Base-by-base conservation (phyloP, 345 rosid species). In the Populus ilicifolia region DNA sequence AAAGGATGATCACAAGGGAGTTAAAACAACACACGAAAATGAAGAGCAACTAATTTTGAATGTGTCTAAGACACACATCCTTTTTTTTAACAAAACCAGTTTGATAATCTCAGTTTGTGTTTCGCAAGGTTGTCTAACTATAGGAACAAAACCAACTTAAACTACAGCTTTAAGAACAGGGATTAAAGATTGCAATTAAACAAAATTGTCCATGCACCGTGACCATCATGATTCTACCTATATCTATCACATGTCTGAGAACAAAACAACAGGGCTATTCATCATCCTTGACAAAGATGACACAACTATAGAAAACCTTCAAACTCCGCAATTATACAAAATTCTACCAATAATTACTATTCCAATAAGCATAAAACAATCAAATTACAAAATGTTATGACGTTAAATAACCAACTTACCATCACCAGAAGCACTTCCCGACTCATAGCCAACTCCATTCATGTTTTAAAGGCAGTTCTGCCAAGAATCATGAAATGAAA, bases 351-450 rank as follows among this genome's bases (percentile, higher is more conserved):
- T 48, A 21, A 68, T 7, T 38, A 68, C 33, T 3, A 16, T 8
- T 9, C 23, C 48, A 41, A 69, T 23, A 8, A 41, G 36, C 39
- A 64, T 27, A 17, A 12, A 35, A 41, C n/a, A 10, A 48, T 71
- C 9, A 30, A 46, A 25, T 43, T 27, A 10, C 8, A 30, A 5
- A 18, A 13, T 12, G 63, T 41, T 10, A 77, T 35, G 18, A 14
- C 29, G 2, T 18, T 25, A 73, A 59, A 25, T 61, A 80, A 65
- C 68, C 66, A 69, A 50, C 77, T 52, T 61, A 88, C 89, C 89
- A 59, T 88, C 88, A 69, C 83, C 86, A 21, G 87, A 88, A 70
- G 76, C 79, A 66, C 84, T 75, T 33, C 79, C 85, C 1, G 86
- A 80, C 44, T 81, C 83, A 50, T 76, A 80, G 75, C 78, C 78